Evolutionary conservation across 2,329 filamentous ascomycete species (phyloP).

Genomic region (Fusarium torreyae): DNA sequence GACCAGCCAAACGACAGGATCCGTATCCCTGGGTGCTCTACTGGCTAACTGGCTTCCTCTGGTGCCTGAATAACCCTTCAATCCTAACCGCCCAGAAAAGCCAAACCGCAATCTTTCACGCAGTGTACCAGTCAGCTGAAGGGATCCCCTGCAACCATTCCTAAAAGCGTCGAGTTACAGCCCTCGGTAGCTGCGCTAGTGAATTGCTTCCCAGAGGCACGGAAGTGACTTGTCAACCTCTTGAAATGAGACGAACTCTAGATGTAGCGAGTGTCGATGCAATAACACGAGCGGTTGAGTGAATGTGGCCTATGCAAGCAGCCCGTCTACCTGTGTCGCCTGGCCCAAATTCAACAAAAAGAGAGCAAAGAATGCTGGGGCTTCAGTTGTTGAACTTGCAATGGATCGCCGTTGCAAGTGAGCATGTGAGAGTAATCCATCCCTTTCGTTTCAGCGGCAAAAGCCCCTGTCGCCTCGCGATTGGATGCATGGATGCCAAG

Average conservation of each 20-base stretch:
- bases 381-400: constrained; percentile 3
- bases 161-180: constrained; percentile 43
- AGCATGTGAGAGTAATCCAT: constrained; percentile 30
- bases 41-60: not conserved
- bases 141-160: constrained; percentile 33
- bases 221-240: constrained; percentile 14
- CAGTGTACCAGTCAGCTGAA: constrained; percentile 20
- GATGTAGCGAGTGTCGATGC: not conserved
- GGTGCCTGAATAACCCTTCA: constrained; percentile 2
- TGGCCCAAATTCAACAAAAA: constrained; percentile 7
- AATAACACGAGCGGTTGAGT: not conserved
- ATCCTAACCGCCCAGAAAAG: not conserved
- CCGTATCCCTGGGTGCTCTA: not conserved
- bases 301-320: too few relatives aligned
- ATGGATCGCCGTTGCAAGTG: constrained; percentile 34
- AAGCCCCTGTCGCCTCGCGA: constrained; percentile 14
- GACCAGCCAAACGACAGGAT: too few relatives aligned
- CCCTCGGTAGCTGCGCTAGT: constrained; percentile 2
- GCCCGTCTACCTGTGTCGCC: not conserved
- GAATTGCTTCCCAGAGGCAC: constrained; percentile 17
- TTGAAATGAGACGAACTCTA: not conserved
- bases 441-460: constrained; percentile 34
- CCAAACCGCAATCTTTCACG: constrained; percentile 11
- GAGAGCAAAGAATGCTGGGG: constrained; percentile 23
- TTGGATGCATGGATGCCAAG: constrained; percentile 30